Evolutionary conservation across 176 grass and related monocot genomes (phyloP).

Genomic region (Bromus sterilis): DNA sequence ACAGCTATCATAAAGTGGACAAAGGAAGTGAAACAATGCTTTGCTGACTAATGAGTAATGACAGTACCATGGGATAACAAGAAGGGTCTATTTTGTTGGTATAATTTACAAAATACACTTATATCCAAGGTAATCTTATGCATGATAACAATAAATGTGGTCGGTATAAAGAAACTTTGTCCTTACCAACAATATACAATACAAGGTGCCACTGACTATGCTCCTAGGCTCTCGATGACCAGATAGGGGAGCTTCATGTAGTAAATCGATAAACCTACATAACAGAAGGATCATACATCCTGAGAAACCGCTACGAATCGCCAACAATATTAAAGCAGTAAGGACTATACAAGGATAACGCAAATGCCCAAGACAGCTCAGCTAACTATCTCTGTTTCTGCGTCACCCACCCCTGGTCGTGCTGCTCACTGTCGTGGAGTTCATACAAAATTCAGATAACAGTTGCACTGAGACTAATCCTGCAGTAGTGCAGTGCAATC

Average conservation of each 20-base stretch:
- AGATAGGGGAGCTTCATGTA: constrained; percentile 79
- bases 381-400: not conserved
- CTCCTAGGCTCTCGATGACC: constrained; percentile 76
- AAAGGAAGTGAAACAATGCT: not conserved
- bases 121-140: not conserved
- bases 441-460: not conserved
- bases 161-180: not conserved
- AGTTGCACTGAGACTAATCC: not conserved
- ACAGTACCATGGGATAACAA: not conserved
- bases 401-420: not conserved
- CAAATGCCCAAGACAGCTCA: not conserved
- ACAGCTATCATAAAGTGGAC: not conserved
- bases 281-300: not conserved
- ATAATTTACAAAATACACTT: not conserved
- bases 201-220: constrained; percentile 72
- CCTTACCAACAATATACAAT: constrained; percentile 93
- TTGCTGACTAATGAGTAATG: not conserved
- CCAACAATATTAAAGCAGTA: not conserved
- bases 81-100: not conserved
- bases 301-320: not conserved
- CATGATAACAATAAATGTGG: not conserved
- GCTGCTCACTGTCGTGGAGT: not conserved
- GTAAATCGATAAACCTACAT: constrained; percentile 78
- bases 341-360: not conserved
- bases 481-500: too few species aligned